Base-by-base conservation (phyloP, 2,329 filamentous ascomycete genomes). In the Fusarium burgessii region DNA sequence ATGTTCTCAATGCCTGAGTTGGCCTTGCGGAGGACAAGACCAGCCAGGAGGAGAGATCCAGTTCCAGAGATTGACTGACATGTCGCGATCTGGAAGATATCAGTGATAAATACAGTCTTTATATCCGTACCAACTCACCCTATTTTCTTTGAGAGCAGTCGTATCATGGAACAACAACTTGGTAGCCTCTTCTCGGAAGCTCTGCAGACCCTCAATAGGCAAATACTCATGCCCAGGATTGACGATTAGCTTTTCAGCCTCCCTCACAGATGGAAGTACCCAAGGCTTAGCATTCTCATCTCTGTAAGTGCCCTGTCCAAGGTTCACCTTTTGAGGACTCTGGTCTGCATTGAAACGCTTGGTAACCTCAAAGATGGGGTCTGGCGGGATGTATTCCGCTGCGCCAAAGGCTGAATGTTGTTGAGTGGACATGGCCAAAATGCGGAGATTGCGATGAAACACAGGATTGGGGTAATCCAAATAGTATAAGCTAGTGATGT, bases 1-100 rank as follows among this genome's bases (percentile, higher is more conserved):
- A 84, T 71, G 6, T 73, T 78, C 27, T 73, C 74, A 1, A 76
- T 74, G 5, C 69, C 70, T 0, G 74, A 62, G 13, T 68, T 69
- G 18, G 74, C 75, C 43, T 77, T 74, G 18, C 66, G 72, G 6
- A 83, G 67, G 6, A 78, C 70, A 14, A 80, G 72, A 2, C 78
- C 82, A 0, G 77, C 79, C 2, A 83, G 73, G 3, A 80, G 72
- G 8, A 82, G 75, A 7, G 82, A 80, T 15, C 82, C 82, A 2
- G 82, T 84, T 4, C 82, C 82, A 0, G 82, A 83, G 10, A 84
- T 67, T 0, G 80, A 77, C 33, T 84, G 82, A 23, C 77, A 79
- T 0, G 78, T 77, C 1, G 79, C 79, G n/a, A 82, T 71, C 78
- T 79, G 17, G 0, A 2, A 15, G 0, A 6, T 4, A 5, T 55